A percentile compares a stretch with the other conserved stretches of the same genome.
Evolutionary conservation across 768 basidiomycete species (phyloP).

Genomic region (Kwoniella dendrophila): DNA sequence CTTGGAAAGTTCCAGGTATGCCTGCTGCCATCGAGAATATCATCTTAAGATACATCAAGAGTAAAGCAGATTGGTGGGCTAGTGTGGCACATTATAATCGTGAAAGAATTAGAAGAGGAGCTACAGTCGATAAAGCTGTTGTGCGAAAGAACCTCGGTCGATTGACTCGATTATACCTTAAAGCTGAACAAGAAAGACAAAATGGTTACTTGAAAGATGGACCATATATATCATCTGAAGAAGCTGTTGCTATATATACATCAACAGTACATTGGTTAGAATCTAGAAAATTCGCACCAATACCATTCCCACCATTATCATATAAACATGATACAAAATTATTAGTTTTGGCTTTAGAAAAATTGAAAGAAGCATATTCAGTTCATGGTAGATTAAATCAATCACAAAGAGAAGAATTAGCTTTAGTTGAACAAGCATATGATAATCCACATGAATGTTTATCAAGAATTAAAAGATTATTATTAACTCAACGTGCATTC

Average conservation of each 20-base stretch:
- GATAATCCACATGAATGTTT: constrained; percentile 99
- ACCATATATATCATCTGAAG: constrained; percentile 97
- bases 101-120: constrained; percentile 75
- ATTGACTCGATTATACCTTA: constrained; percentile 93
- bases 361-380: constrained; percentile 97
- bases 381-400: constrained; percentile 98
- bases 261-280: constrained; percentile 99
- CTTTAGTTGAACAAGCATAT: constrained; percentile 97
- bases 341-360: constrained; percentile 92
- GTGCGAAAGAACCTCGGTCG: constrained; percentile 99
- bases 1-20: constrained; percentile 99
- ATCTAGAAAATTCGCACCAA: constrained; percentile 92
- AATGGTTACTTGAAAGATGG: constrained; percentile 99
- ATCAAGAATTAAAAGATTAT: constrained; percentile 94
- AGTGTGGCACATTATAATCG: constrained; percentile 94
- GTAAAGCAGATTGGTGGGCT: constrained; percentile 99
- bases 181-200: constrained; percentile 98
- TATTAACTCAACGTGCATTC: constrained; percentile 96
- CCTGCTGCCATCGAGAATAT: constrained; percentile 96
- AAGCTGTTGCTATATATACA: constrained; percentile 97
- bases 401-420: constrained; percentile 95
- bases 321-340: constrained; percentile 99
- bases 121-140: constrained; percentile 73
- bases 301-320: constrained; percentile 97
- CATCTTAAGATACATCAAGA: constrained; percentile 97